Evolutionary conservation across 2,329 filamentous ascomycete species (phyloP).

Genomic region (Didymella keratinophila): DNA sequence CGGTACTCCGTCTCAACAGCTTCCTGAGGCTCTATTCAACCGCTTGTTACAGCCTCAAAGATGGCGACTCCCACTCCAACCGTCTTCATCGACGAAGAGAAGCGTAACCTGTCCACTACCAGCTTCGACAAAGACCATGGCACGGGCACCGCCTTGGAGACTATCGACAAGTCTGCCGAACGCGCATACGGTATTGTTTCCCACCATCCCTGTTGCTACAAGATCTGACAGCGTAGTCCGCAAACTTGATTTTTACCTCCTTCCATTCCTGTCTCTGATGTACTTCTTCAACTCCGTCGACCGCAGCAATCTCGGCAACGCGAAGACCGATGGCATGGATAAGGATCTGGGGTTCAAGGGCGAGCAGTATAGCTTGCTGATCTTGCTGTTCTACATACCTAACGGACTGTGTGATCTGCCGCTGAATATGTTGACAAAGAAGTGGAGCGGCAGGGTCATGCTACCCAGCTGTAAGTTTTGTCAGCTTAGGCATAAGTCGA

Average conservation of each 20-base stretch:
- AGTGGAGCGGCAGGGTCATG: conserved; percentile 56
- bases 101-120: conserved; percentile 8
- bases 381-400: conserved; percentile 61
- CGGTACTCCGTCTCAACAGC: background rate
- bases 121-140: conserved; percentile 15
- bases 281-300: conserved; percentile 52
- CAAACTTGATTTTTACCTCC: conserved; percentile 55
- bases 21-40: too few relatives aligned
- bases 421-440: conserved; percentile 59
- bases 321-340: conserved; percentile 60
- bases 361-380: conserved; percentile 55
- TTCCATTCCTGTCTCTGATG: conserved; percentile 56
- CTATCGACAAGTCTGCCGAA: conserved; percentile 44
- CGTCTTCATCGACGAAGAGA: conserved; percentile 7
- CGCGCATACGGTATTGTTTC: conserved; percentile 45
- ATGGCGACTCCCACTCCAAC: background rate
- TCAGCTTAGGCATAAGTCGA: background rate
- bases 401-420: conserved; percentile 60
- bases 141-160: conserved; percentile 3
- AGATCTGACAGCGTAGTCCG: conserved; percentile 24
- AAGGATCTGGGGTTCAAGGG: conserved; percentile 54
- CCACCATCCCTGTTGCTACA: background rate
- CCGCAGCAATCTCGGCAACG: conserved; percentile 58
- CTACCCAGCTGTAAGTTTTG: conserved; percentile 44
- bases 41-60: background rate